Conservation (phyloP, 768 basidiomycete genomes). For the Auriscalpium microsporum region DNA sequence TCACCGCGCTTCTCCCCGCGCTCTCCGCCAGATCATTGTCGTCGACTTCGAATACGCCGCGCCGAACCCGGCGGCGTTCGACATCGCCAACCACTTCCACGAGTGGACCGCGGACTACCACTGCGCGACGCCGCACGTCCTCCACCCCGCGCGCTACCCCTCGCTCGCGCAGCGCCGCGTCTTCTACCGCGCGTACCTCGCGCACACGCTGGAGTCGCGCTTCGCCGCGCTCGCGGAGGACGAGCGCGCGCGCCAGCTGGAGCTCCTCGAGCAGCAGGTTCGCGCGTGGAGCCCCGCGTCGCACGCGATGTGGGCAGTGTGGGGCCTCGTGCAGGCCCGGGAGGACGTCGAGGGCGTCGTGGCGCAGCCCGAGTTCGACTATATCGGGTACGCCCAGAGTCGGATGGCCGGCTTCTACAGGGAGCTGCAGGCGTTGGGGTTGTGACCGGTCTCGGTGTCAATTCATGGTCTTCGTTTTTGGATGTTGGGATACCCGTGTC, state of each 20-base stretch:
- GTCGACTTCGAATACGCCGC: slow-evolving; percentile 98
- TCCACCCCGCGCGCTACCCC: slow-evolving; percentile 63
- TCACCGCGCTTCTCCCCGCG: slow-evolving; percentile 9
- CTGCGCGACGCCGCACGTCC: slow-evolving; percentile 54
- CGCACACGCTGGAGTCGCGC: slow-evolving; percentile 30
- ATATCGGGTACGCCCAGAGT: slow-evolving; percentile 70
- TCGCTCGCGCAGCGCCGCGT: slow-evolving; percentile 60
- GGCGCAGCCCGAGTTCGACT: slow-evolving; percentile 77
- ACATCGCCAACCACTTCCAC: slow-evolving; percentile 95
- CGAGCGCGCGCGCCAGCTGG: slow-evolving; percentile 37
- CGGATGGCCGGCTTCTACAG: slow-evolving; percentile 57
- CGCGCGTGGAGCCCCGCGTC: slow-evolving; percentile 83
- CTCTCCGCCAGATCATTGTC: slow-evolving; percentile 62
- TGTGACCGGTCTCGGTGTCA: slow-evolving; percentile 5
- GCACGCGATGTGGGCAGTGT: slow-evolving; percentile 89
- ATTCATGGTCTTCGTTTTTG: background rate
- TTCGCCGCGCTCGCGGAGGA: slow-evolving; percentile 11
- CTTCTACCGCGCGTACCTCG: slow-evolving; percentile 82
- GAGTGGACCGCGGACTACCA: slow-evolving; percentile 97
- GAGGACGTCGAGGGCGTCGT: slow-evolving; percentile 57
- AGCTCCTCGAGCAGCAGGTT: slow-evolving; percentile 69
- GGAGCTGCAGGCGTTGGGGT: slow-evolving; percentile 41
- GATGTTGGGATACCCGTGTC: background rate
- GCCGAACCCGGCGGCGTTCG: slow-evolving; percentile 87
- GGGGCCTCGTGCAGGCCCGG: slow-evolving; percentile 88